phyloP scores from a whole-genome alignment of 139 green algal species.

The Coccomyxa sp. region DNA sequence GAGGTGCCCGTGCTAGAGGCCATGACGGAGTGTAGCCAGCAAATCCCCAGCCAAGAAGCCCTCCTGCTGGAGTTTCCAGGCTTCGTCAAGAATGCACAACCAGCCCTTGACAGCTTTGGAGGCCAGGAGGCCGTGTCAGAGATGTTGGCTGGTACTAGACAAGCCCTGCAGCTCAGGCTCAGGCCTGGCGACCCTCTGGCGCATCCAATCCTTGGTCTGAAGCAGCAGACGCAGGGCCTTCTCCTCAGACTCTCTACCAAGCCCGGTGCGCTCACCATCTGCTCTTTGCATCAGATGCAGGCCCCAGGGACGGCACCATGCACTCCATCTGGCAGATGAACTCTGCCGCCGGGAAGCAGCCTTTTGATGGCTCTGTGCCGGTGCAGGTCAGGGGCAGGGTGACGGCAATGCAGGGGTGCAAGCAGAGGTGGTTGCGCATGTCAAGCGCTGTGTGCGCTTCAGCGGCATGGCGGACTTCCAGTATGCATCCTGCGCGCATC shows the following conservation, averaged over 20 bases:
- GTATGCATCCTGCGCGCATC: neutral
- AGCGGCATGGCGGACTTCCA: conserved; percentile 9
- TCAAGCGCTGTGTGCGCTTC: neutral
- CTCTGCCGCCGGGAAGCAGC: too few species aligned
- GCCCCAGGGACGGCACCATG: neutral
- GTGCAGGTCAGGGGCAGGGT: neutral
- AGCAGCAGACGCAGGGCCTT: neutral
- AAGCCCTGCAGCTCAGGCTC: neutral
- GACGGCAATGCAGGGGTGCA: neutral
- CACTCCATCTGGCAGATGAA: too few species aligned
- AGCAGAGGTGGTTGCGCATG: conserved; percentile 3
- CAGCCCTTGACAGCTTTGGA: conserved; percentile 6
- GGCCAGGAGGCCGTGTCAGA: neutral
- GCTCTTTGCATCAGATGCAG: neutral
- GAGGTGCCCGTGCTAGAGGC: too few species aligned
- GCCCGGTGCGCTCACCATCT: neutral
- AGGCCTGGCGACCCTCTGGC: neutral
- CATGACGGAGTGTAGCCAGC: too few species aligned
- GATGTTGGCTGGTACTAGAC: neutral
- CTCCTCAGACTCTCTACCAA: neutral
- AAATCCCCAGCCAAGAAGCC: neutral
- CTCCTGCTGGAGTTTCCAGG: neutral
- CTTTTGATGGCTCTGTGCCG: neutral
- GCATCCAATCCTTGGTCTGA: neutral
- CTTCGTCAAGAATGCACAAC: conserved; percentile 1